Conservation (phyloP, 2,329 filamentous ascomycete genomes). For the Niveomyces coronatus region DNA sequence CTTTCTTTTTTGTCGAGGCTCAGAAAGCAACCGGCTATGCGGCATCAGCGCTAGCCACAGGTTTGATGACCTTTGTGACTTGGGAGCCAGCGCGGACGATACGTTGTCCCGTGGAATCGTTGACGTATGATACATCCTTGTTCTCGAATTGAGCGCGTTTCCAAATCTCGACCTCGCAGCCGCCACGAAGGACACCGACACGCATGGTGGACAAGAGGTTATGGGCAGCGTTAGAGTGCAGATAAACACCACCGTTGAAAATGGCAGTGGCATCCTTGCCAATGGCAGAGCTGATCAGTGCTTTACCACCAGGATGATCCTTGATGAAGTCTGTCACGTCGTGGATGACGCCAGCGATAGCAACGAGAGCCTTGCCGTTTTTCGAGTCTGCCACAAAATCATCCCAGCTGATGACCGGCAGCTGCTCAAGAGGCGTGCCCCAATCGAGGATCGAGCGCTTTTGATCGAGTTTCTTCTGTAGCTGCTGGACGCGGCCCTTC, state of each 20-base stretch:
- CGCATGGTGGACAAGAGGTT: conserved; percentile 83
- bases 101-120: conserved; percentile 69
- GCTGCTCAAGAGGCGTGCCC: conserved; percentile 75
- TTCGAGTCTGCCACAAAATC: conserved; percentile 69
- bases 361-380: conserved; percentile 60
- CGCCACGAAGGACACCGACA: conserved; percentile 75
- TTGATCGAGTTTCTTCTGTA: conserved; percentile 88
- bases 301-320: conserved; percentile 83
- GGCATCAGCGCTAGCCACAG: conserved; percentile 73
- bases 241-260: conserved; percentile 87
- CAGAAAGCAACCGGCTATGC: conserved; percentile 52
- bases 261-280: conserved; percentile 84
- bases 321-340: conserved; percentile 78
- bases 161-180: conserved; percentile 88
- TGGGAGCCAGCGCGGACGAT: conserved; percentile 81
- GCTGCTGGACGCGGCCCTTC: conserved; percentile 79
- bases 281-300: conserved; percentile 70
- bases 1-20: no score
- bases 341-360: conserved; percentile 76
- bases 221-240: conserved; percentile 83
- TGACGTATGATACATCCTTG: conserved; percentile 71
- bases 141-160: conserved; percentile 77
- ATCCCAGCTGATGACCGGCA: conserved; percentile 80
- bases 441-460: conserved; percentile 75
- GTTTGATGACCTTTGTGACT: conserved; percentile 72